Percentiles rank a stretch among this genome's conserved stretches.
Evolutionary conservation across 257 asterid genomes (phyloP).

Genomic region (Solanum verrucosum): DNA sequence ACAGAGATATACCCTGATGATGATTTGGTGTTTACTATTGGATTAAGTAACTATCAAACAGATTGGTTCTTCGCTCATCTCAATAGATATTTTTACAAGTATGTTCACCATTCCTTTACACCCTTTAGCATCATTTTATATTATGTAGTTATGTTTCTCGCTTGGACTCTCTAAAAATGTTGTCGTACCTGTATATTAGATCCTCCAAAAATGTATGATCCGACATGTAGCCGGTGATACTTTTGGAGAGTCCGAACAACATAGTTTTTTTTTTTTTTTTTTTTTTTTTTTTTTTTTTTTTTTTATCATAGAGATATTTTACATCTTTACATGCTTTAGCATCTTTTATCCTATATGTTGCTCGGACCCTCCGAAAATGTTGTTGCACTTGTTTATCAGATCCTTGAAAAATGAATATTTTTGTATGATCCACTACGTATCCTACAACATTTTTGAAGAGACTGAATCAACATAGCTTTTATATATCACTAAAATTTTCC

Average conservation of each 20-base stretch:
- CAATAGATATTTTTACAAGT: constrained; percentile 34
- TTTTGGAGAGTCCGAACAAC: neutral
- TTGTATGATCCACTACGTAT: neutral
- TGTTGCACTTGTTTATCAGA: neutral
- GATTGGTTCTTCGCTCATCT: constrained; percentile 93
- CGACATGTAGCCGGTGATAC: neutral
- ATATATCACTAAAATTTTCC: neutral
- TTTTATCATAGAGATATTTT: neutral
- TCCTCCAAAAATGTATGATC: neutral
- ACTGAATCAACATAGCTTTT: neutral
- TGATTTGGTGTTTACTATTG: constrained; percentile 56
- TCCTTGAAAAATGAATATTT: neutral
- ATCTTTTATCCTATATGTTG: neutral
- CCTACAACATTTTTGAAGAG: neutral
- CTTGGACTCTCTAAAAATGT: neutral
- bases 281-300: no score
- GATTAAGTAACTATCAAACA: constrained; percentile 27
- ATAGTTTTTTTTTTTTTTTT: neutral
- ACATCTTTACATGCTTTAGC: neutral
- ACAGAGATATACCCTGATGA: constrained; percentile 58
- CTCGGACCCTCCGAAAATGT: rapidly evolving
- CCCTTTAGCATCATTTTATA: neutral
- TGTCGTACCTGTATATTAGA: neutral
- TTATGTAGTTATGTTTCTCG: neutral
- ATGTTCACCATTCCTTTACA: neutral